Percentiles rank a stretch among this genome's conserved stretches.
Conservation (phyloP, 2,329 filamentous ascomycete species). For the Elsinoe arachidis region DNA sequence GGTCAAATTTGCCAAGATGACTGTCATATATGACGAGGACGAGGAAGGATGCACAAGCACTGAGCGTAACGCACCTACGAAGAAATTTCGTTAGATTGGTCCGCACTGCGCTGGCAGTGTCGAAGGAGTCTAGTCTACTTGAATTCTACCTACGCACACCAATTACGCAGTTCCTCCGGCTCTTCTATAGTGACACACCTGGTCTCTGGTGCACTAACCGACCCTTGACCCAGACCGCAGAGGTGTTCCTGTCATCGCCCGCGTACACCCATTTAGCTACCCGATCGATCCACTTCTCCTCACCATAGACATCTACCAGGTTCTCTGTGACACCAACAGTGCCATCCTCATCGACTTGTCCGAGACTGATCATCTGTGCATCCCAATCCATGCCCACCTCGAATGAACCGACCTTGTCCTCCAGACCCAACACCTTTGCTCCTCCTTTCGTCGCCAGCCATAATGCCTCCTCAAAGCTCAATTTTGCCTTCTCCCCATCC, state of each 20-base stretch:
- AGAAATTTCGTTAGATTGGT: neutral
- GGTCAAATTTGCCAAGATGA: neutral
- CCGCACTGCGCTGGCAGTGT: neutral
- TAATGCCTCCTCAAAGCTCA: conserved; percentile 78
- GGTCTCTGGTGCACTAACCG: conserved; percentile 59
- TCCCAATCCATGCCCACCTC: conserved; percentile 85
- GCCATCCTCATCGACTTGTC: conserved; percentile 17
- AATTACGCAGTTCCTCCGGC: neutral
- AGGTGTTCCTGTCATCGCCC: conserved; percentile 86
- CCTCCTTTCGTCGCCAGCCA: conserved; percentile 85
- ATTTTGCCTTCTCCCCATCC: conserved; percentile 44
- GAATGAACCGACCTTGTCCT: conserved; percentile 66
- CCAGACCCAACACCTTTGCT: conserved; percentile 69
- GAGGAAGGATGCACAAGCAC: neutral
- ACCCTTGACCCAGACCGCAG: conserved; percentile 81
- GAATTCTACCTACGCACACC: neutral
- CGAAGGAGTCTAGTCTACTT: neutral
- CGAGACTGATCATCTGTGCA: conserved; percentile 55
- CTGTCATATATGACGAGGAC: neutral
- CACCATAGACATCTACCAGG: conserved; percentile 81
- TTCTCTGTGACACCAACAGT: conserved; percentile 40
- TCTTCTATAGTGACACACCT: neutral
- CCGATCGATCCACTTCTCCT: conserved; percentile 78
- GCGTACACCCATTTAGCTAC: conserved; percentile 92
- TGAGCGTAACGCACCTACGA: neutral